phyloP scores from a whole-genome alignment of 441 rosid genomes.

The Adansonia madagascariensis region DNA sequence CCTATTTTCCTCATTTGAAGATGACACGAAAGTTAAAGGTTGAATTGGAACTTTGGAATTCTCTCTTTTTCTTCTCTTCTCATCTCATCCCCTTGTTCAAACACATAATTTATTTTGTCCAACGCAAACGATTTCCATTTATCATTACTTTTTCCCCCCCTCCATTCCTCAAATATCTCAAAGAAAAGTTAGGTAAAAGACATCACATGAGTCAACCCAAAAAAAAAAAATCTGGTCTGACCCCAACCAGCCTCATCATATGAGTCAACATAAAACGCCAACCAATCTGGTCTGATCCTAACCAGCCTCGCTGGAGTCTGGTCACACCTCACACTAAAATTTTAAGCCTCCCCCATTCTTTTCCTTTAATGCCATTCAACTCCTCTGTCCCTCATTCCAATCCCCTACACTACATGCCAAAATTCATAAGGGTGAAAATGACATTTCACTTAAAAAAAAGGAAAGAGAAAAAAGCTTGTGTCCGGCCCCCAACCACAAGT shows the following conservation, averaged over 20 bases:
- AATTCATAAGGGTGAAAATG: conserved; percentile 19
- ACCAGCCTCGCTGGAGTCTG: conserved; percentile 12
- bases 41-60: background rate
- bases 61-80: too few relatives aligned
- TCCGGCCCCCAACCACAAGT: conserved; percentile 2
- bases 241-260: background rate
- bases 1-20: background rate
- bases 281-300: background rate
- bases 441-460: background rate
- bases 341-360: background rate
- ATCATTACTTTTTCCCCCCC: background rate
- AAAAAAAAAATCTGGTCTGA: too few relatives aligned
- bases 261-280: conserved; percentile 18
- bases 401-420: background rate
- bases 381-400: background rate
- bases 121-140: background rate
- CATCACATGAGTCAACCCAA: background rate
- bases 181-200: conserved; percentile 2
- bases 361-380: background rate
- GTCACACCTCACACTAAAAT: background rate
- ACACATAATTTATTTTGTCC: background rate
- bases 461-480: background rate
- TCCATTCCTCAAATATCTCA: background rate
- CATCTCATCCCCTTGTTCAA: background rate
- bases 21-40: background rate